These are phyloP conservation scores for Leucosporidium yakuticum DNA, from an alignment of 768 basidiomycete species.

Conservation along the genomic window DNA sequence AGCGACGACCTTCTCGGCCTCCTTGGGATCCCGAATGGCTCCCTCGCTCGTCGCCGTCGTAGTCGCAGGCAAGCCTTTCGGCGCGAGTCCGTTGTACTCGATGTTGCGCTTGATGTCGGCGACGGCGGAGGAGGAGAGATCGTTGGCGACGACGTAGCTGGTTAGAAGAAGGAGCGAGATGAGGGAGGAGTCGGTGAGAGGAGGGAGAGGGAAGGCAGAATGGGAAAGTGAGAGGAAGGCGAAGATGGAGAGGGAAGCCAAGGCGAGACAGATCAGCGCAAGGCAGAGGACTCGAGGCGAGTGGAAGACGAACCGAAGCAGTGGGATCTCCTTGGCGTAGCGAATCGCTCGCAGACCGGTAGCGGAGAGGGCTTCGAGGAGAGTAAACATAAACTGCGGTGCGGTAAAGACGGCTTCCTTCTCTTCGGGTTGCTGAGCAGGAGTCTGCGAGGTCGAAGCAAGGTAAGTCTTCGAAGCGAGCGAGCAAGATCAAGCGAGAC, in stretches of 20 bases:
- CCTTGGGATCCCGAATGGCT: not conserved
- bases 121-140: conserved; percentile 73
- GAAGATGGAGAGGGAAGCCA: too few relatives aligned
- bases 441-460: not conserved
- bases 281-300: not conserved
- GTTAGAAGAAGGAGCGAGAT: too few relatives aligned
- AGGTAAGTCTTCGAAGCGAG: too few relatives aligned
- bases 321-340: conserved; percentile 93
- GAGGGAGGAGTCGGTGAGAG: not conserved
- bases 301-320: conserved; percentile 61
- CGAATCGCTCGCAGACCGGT: conserved; percentile 93
- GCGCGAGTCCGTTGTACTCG: conserved; percentile 63
- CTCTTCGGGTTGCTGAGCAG: not conserved
- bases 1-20: conserved; percentile 12
- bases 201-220: too few relatives aligned
- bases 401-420: not conserved
- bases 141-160: conserved; percentile 91
- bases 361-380: conserved; percentile 90
- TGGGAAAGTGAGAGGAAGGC: not conserved
- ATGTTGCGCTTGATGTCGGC: conserved; percentile 82
- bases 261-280: not conserved
- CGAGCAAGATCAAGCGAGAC: not conserved
- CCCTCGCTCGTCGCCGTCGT: conserved; percentile 35
- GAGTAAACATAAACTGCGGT: conserved; percentile 57
- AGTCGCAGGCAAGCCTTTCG: conserved; percentile 12